Base-by-base conservation (phyloP, 176 grass and related monocot species). In the Aegilops tauschii region DNA sequence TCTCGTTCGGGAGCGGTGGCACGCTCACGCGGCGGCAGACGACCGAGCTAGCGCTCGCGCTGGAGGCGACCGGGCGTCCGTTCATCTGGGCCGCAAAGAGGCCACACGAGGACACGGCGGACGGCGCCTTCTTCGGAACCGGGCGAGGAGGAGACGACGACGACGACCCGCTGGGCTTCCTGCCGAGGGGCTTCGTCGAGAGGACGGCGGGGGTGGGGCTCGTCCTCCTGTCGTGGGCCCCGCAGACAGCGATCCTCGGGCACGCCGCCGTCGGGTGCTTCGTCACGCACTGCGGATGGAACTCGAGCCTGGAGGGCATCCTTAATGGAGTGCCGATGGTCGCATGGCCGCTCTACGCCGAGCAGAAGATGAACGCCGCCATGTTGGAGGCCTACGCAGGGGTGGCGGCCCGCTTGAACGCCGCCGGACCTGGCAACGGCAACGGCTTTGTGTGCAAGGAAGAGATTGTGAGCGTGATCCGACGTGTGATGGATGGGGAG, bases 281-380 rank as follows among this genome's bases (percentile, higher is more conserved):
- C 1, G 10, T 97, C 9, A 93, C 87, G 4, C 92, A 97, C 27
- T 97, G 94, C n/a, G 94, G 94, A 1, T 93, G 89, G 94, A 97
- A 97, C 88, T 97, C 94, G 0, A 27, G 49, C 1, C n/a, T 94
- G 1, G 92, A 94, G 77, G 85, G 87, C 0, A 28, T 94, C 2
- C 42, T 70, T 0, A 65, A 90, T 13, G 92, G 87, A 0, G 83
- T 92, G 20, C 94, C 94, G 0, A 97, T 97, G 85, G 64, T 97
- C 2, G 90, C 92, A 0, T 94, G 92, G 94, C 92, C 92, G 1
- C 87, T 92, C 7, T 88, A 83, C 5, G 94, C 91, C 0, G 94
- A 96, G 61, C 94, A 96, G 65, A 85, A 49, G 20, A 92, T 93
- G 87, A 96, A 96, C 23, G 91, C 89, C 0, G 89, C 90, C 0